Evolutionary conservation across 1,284 basidiomycete genomes (phyloP).

Genomic region (Athelia psychrophila): DNA sequence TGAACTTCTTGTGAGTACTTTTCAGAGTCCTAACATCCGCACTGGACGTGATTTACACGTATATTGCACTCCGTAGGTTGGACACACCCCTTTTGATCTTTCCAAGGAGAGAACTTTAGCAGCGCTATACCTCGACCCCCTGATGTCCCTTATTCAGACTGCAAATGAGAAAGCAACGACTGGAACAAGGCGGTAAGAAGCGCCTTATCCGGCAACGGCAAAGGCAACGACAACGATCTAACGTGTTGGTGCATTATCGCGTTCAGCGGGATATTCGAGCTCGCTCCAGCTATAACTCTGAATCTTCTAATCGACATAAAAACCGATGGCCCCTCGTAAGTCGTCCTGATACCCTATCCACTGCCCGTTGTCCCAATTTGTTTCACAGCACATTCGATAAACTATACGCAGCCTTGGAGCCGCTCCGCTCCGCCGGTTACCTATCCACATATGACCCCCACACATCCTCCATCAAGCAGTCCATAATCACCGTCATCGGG

Average conservation of each 20-base stretch:
- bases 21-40: not conserved
- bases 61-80: constrained; percentile 30
- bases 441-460: constrained; percentile 33
- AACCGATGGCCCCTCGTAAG: constrained; percentile 45
- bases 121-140: constrained; percentile 15
- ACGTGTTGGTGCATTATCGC: constrained; percentile 6
- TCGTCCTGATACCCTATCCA: constrained; percentile 1
- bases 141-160: constrained; percentile 28
- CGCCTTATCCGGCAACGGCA: too few species aligned
- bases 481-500: constrained; percentile 45
- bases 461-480: constrained; percentile 35
- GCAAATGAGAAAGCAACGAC: constrained; percentile 39
- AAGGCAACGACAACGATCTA: too few species aligned
- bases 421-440: constrained; percentile 41
- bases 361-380: not conserved
- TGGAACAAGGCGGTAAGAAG: constrained; percentile 34
- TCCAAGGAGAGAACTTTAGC: constrained; percentile 26
- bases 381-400: constrained; percentile 39
- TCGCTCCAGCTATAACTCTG: constrained; percentile 34
- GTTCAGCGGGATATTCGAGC: constrained; percentile 46
- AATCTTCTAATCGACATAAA: constrained; percentile 54
- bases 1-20: constrained; percentile 39
- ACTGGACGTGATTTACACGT: not conserved
- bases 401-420: constrained; percentile 43
- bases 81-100: constrained; percentile 40